Percentiles rank a stretch among this genome's conserved stretches.
Conservation (phyloP, 2,329 filamentous ascomycete genomes). For the Thyridium curvatum region DNA sequence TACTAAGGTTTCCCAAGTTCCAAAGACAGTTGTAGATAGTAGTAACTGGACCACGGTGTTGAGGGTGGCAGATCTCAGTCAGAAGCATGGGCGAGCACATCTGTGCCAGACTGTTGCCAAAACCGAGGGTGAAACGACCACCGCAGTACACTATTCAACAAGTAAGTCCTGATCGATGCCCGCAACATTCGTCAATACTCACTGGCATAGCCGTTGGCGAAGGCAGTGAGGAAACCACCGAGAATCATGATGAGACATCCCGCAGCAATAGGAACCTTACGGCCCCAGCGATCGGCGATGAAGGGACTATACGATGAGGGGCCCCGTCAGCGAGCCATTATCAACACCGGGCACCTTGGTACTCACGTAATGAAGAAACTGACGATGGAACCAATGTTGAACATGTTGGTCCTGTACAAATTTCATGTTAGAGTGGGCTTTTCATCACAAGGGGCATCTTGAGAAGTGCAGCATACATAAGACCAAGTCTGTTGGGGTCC, state of each 20-base stretch:
- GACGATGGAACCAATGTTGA: conserved; percentile 43
- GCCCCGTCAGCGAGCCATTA: too few species aligned
- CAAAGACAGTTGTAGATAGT: conserved; percentile 60
- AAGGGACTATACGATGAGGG: conserved; percentile 21
- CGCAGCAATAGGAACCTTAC: conserved; percentile 33
- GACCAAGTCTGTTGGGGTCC: conserved; percentile 35
- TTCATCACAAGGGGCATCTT: too few species aligned
- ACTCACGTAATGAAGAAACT: conserved; percentile 35
- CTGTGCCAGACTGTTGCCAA: conserved; percentile 60
- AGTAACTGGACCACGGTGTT: conserved; percentile 60
- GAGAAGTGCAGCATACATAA: conserved; percentile 18
- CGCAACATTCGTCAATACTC: conserved; percentile 7
- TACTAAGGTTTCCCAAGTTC: conserved; percentile 47
- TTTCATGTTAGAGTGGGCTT: too few species aligned
- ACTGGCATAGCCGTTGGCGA: conserved; percentile 36
- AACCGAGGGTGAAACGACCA: conserved; percentile 58
- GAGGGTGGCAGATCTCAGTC: conserved; percentile 61
- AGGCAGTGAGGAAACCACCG: conserved; percentile 34
- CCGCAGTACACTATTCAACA: conserved; percentile 44
- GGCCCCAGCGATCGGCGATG: conserved; percentile 35
- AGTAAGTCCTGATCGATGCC: conserved; percentile 26
- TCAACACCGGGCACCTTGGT: conserved; percentile 11
- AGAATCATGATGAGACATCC: conserved; percentile 40
- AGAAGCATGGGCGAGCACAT: conserved; percentile 58
- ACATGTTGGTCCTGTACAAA: conserved; percentile 34